These are phyloP conservation scores for Claviceps cyperi DNA, from an alignment of 2,329 filamentous ascomycete genomes.

Conservation along the genomic window DNA sequence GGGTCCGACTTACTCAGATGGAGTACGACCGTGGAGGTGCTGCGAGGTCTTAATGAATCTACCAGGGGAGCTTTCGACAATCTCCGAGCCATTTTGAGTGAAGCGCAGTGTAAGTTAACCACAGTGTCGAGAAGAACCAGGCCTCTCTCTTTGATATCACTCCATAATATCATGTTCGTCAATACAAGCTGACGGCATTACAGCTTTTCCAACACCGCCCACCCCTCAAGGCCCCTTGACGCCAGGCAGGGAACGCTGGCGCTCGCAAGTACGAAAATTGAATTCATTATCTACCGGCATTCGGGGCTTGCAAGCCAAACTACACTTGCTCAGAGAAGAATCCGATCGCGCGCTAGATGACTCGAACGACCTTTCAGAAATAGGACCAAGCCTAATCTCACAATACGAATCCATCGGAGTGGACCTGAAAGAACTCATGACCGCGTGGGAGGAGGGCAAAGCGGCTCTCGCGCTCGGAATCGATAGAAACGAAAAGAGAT, in stretches of 20 bases:
- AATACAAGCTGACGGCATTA: neutral
- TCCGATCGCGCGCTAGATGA: slow-evolving; percentile 67
- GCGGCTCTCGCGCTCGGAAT: slow-evolving; percentile 69
- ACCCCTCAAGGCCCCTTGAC: slow-evolving; percentile 48
- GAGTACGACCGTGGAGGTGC: slow-evolving; percentile 62
- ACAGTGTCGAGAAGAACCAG: neutral
- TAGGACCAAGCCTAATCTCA: slow-evolving; percentile 63
- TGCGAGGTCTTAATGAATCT: slow-evolving; percentile 48
- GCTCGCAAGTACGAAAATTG: slow-evolving; percentile 76
- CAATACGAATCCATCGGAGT: slow-evolving; percentile 92
- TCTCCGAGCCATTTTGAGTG: slow-evolving; percentile 54
- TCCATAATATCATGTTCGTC: neutral
- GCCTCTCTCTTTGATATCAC: neutral
- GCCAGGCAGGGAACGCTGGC: slow-evolving; percentile 69
- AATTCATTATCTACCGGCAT: slow-evolving; percentile 82
- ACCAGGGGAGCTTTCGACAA: slow-evolving; percentile 50
- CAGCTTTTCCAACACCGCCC: slow-evolving; percentile 38
- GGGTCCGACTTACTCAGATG: slow-evolving; percentile 64
- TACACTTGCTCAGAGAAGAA: slow-evolving; percentile 82
- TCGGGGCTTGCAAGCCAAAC: slow-evolving; percentile 81
- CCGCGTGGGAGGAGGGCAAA: slow-evolving; percentile 80
- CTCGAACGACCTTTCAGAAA: slow-evolving; percentile 55
- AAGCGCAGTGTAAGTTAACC: slow-evolving; percentile 57
- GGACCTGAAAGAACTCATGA: slow-evolving; percentile 66
- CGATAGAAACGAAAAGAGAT: slow-evolving; percentile 60